Conservation (phyloP, 2,329 filamentous ascomycete genomes). For the Ilyonectria mors-panacis region DNA sequence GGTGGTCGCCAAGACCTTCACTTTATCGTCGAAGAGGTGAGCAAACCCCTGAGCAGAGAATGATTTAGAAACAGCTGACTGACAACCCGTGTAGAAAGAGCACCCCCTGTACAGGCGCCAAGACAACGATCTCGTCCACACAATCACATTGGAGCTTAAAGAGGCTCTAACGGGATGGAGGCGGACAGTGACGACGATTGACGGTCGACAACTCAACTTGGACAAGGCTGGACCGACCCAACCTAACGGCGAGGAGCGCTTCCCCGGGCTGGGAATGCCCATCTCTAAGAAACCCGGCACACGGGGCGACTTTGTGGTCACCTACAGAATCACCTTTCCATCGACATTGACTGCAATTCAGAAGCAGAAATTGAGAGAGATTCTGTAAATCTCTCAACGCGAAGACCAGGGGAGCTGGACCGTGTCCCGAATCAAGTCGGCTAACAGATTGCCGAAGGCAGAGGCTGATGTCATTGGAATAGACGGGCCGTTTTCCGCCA, state of each 20-base stretch:
- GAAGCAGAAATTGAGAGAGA: conserved; percentile 85
- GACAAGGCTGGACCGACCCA: conserved; percentile 88
- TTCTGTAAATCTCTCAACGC: conserved; percentile 68
- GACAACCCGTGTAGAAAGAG: conserved; percentile 77
- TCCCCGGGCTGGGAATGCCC: conserved; percentile 92
- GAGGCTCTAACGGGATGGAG: conserved; percentile 96
- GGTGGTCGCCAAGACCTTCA: conserved; percentile 96
- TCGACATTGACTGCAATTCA: conserved; percentile 81
- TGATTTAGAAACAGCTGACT: conserved; percentile 46
- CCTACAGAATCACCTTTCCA: conserved; percentile 95
- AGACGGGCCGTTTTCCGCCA: background rate
- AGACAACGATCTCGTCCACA: conserved; percentile 87
- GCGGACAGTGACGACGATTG: conserved; percentile 92
- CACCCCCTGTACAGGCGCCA: conserved; percentile 89
- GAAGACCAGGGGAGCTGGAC: background rate
- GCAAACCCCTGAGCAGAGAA: conserved; percentile 47
- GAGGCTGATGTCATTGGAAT: background rate
- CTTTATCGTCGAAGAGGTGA: conserved; percentile 94
- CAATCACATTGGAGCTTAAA: conserved; percentile 87
- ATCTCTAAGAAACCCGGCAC: conserved; percentile 89
- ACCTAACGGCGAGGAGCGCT: conserved; percentile 85
- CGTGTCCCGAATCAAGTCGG: background rate
- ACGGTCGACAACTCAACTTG: conserved; percentile 86
- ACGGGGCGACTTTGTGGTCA: conserved; percentile 89
- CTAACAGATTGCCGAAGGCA: background rate